Base-by-base conservation (phyloP, 2,329 filamentous ascomycete genomes). In the Endocalyx cinctus region DNA sequence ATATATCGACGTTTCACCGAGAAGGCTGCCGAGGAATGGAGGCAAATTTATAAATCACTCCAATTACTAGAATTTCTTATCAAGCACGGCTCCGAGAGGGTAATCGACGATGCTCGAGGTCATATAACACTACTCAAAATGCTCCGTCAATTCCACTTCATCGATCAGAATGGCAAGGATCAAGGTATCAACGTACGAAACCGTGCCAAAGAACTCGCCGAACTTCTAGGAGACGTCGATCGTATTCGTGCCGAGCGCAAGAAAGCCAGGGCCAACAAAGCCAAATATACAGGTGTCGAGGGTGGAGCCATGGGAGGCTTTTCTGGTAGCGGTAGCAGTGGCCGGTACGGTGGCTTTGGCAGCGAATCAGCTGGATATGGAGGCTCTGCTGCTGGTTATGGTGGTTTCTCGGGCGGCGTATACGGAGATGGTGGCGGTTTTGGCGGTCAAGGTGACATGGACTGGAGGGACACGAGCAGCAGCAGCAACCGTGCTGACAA, bases 1-100 rank as follows among this genome's bases (percentile, higher is more conserved):
- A 95, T 98, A 57, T 98, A 98, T 70, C 92, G 94, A 56, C 86
- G 92, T 46, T 98, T 98, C 63, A 98, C 92, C 41, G 92, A 98
- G 61, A 98, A 98, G 70, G 77, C 88, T 6, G 90, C 92, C 35
- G 92, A 98, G 60, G 92, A 98, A 66, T 98, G 92, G 92, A 79
- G 92, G 48, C 92, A 98, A 63, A 98, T 98, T 57, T 98, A 98
- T 76, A 98, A 98, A 72, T 84, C 87, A 8, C 80, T 98, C 16
- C 92, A 97, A 72, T 74, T 98, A 35, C 82, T 98, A 57, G 90
- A 98, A 61, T 94, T 95, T 56, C 77, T 98, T 19, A 84, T 98
- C 66, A 98, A 98, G 71, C 92, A 98, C 61, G 92, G 92, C 42
- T 97, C 92, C 10, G 92, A 98, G 63, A 78, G 92, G 34, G 92